A percentile compares a stretch with the other conserved stretches of the same genome.
These are phyloP conservation scores for Ciborinia camelliae DNA, from an alignment of 2,329 filamentous ascomycete genomes.

Conservation along the genomic window DNA sequence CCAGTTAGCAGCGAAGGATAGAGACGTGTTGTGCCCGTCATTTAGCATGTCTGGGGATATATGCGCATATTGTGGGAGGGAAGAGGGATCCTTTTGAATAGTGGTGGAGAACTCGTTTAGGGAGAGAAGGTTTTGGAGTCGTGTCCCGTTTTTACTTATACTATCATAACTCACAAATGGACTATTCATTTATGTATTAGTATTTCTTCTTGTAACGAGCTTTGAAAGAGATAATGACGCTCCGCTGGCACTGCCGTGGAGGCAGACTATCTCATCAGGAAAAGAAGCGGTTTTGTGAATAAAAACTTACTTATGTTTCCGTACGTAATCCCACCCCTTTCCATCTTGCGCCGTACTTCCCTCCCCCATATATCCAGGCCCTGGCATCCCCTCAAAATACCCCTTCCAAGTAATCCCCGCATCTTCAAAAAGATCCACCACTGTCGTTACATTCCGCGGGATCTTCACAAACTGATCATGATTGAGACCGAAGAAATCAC, in stretches of 20 bases:
- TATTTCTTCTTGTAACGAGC: neutral
- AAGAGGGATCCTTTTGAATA: slow-evolving; percentile 44
- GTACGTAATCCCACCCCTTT: slow-evolving; percentile 38
- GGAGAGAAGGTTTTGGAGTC: slow-evolving; percentile 59
- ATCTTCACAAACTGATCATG: slow-evolving; percentile 45
- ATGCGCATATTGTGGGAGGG: slow-evolving; percentile 63
- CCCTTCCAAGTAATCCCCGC: slow-evolving; percentile 44
- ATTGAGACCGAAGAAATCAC: slow-evolving; percentile 49
- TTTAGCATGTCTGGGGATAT: slow-evolving; percentile 62
- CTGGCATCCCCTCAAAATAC: slow-evolving; percentile 46
- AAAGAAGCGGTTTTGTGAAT: neutral
- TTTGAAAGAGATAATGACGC: neutral
- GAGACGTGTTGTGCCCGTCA: slow-evolving; percentile 59
- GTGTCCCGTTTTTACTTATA: slow-evolving; percentile 46
- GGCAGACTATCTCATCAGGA: neutral
- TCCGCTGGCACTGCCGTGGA: slow-evolving; percentile 15
- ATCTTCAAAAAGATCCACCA: slow-evolving; percentile 46
- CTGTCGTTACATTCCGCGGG: slow-evolving; percentile 45
- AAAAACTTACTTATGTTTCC: slow-evolving; percentile 36
- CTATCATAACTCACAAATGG: slow-evolving; percentile 52
- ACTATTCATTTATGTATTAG: slow-evolving; percentile 24
- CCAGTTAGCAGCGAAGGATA: slow-evolving; percentile 52
- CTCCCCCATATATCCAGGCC: slow-evolving; percentile 47
- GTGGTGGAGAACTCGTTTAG: slow-evolving; percentile 60
- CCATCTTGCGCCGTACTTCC: slow-evolving; percentile 39